Evolutionary conservation across 2,329 filamentous ascomycete species (phyloP), one percentile per base, ranked within the genome.

Genomic region (Xylaria sp.): DNA sequence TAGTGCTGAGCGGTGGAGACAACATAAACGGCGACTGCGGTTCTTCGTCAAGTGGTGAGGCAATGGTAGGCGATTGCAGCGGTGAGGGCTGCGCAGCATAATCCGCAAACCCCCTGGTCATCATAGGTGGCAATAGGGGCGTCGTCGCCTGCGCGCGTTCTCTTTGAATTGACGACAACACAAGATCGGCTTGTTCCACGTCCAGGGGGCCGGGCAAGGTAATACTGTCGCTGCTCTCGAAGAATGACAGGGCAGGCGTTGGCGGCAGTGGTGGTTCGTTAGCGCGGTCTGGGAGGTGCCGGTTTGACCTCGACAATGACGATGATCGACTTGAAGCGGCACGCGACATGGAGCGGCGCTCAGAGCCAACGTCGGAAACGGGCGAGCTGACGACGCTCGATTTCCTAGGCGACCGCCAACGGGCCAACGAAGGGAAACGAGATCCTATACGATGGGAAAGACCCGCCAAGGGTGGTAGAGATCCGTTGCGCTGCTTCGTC

Each of bases 11-110:
- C 1, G 91, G 87, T 3, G 92, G 92, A 2, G 90, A 90, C 8
- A 88, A 81, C 11, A 77, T 72, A 5, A 73, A 63, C 1, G 77
- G 74, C 3, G 76, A 77, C 62, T 74, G 76, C 55, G 73, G 73
- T 47, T 81, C 78, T 3, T 74, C 73, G 19, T 68, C 73, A 19
- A 73, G 77, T 64, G 83, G 78, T n/a, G 88, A 87, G 9, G 89
- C 91, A 17, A 95, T 85, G 0, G 87, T 90, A 0, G 93, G 93
- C 0, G 92, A 96, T 75, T 96, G 92, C 25, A 96, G 80, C n/a
- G 93, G 92, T 7, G 92, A 96, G 60, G 91, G 85, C 31, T 89
- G 81, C 4, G 60, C 51, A 1, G 84, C 83, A 0, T 87, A 83
- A 41, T 85, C 76, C 44, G 80, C 77, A 33, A 83, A 78, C 21